Evolutionary conservation across 2,329 filamentous ascomycete genomes (phyloP).

Genomic region (Fusarium sp.): DNA sequence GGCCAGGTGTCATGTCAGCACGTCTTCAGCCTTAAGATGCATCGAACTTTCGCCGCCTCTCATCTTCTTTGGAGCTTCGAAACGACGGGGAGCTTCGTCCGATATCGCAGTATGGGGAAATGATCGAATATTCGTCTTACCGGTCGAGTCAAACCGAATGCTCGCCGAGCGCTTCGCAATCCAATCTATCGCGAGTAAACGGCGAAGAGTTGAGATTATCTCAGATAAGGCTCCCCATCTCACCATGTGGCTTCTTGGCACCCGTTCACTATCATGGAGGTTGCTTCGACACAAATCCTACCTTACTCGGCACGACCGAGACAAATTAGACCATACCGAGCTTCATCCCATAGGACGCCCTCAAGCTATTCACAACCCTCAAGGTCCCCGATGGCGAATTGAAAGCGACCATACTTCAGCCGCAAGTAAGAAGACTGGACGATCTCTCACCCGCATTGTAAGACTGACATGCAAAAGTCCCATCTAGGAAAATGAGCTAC

Average conservation of each 20-base stretch:
- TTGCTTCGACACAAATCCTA: background rate
- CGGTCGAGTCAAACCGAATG: too few species aligned
- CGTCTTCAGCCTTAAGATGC: background rate
- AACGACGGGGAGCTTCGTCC: too few species aligned
- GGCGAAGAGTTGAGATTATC: background rate
- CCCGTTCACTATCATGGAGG: background rate
- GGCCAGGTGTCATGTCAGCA: background rate
- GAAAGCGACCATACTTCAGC: background rate
- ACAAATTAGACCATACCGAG: background rate
- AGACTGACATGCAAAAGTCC: background rate
- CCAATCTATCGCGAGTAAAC: background rate
- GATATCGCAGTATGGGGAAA: too few species aligned
- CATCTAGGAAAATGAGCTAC: background rate
- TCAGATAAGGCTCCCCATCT: background rate
- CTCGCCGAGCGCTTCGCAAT: background rate
- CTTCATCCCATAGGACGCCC: background rate
- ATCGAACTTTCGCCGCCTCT: background rate
- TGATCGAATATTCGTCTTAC: too few species aligned
- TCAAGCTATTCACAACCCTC: background rate
- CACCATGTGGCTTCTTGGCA: background rate
- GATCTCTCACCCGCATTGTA: background rate
- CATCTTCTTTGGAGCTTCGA: too few species aligned
- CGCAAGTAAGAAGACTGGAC: background rate
- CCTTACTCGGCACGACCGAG: background rate
- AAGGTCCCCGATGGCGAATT: background rate